Conservation (phyloP, 345 rosid species). For the Moricandia moricandioides region DNA sequence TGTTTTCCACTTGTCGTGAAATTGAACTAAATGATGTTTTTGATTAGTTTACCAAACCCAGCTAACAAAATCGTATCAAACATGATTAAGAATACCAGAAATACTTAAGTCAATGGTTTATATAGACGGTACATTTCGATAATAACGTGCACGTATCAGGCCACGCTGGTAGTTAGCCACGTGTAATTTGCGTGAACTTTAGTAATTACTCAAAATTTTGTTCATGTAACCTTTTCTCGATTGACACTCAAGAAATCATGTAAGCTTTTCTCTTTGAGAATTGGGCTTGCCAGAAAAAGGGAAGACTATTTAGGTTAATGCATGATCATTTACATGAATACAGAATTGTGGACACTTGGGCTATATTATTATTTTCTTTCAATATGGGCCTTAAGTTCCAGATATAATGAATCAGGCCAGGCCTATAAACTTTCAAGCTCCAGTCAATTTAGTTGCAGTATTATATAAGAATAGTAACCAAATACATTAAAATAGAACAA, state of each 20-base stretch:
- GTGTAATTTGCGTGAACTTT: neutral
- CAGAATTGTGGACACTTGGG: neutral
- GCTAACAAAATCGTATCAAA: neutral
- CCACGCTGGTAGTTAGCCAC: conserved; percentile 1
- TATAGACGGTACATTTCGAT: conserved; percentile 3
- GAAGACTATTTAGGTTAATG: neutral
- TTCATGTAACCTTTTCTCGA: neutral
- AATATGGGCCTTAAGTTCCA: neutral
- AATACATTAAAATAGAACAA: neutral
- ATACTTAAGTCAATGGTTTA: neutral
- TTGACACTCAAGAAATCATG: neutral
- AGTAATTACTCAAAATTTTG: neutral
- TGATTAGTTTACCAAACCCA: conserved; percentile 22
- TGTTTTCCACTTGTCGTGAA: conserved; percentile 11
- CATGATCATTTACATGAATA: neutral
- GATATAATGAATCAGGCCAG: neutral
- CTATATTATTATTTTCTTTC: neutral
- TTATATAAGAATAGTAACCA: neutral
- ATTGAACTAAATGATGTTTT: neutral
- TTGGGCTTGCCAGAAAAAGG: neutral
- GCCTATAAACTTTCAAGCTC: neutral
- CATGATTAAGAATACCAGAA: neutral
- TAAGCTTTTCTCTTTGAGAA: neutral
- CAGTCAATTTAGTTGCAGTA: neutral
- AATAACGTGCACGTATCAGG: conserved; percentile 24